A percentile compares a stretch with the other conserved stretches of the same genome.
Evolutionary conservation across 2,329 filamentous ascomycete species (phyloP).

Genomic region (Ambrosiella cleistominuta): DNA sequence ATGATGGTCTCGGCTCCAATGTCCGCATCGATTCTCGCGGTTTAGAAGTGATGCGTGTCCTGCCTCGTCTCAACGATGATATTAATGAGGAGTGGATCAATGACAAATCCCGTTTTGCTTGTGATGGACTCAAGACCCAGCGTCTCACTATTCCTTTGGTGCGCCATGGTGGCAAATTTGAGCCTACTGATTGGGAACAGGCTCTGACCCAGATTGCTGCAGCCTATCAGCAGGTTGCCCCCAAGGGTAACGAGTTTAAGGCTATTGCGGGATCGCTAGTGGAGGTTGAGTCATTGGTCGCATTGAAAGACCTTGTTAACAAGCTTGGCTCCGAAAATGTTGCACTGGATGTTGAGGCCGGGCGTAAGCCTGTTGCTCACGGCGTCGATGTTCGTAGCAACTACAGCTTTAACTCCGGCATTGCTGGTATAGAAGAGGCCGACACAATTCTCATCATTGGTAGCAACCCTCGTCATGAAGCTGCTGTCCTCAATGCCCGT

Average conservation of each 20-base stretch:
- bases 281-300: slow-evolving; percentile 84
- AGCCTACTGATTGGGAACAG: slow-evolving; percentile 89
- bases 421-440: slow-evolving; percentile 83
- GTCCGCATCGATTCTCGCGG: slow-evolving; percentile 87
- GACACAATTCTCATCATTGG: slow-evolving; percentile 84
- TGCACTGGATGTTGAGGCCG: slow-evolving; percentile 74
- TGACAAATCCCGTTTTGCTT: slow-evolving; percentile 92
- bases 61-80: slow-evolving; percentile 89
- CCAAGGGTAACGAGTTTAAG: slow-evolving; percentile 90
- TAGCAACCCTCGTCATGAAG: slow-evolving; percentile 90
- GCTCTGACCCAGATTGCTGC: slow-evolving; percentile 72
- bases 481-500: slow-evolving; percentile 83
- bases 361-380: slow-evolving; percentile 70
- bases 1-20: slow-evolving; percentile 83
- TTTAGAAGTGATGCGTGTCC: slow-evolving; percentile 85
- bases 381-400: slow-evolving; percentile 86
- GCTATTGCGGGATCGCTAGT: slow-evolving; percentile 77
- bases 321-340: slow-evolving; percentile 92
- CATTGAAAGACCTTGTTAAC: slow-evolving; percentile 94
- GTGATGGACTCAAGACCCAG: slow-evolving; percentile 92
- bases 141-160: slow-evolving; percentile 83
- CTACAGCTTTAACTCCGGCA: slow-evolving; percentile 92
- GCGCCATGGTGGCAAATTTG: slow-evolving; percentile 75
- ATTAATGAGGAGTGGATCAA: slow-evolving; percentile 99
- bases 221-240: slow-evolving; percentile 61